phyloP scores from a whole-genome alignment of 2,329 filamentous ascomycete species.

The Botryotinia narcissicola region DNA sequence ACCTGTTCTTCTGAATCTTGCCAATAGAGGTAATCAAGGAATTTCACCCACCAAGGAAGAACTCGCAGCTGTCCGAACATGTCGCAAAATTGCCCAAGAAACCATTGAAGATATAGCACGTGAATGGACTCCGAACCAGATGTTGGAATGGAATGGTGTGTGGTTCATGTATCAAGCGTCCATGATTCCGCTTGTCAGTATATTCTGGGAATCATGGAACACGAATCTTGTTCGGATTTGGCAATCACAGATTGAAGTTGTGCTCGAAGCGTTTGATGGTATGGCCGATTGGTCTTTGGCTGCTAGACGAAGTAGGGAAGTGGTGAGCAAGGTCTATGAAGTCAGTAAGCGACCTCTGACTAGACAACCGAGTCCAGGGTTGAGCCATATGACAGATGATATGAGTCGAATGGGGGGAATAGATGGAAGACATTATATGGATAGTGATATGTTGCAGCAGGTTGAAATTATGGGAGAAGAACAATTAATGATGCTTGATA shows the following conservation, averaged over 20 bases:
- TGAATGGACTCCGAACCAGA: constrained; percentile 70
- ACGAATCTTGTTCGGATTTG: constrained; percentile 42
- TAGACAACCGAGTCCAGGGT: constrained; percentile 36
- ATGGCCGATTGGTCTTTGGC: constrained; percentile 66
- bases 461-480: constrained; percentile 50
- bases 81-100: constrained; percentile 65
- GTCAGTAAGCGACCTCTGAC: constrained; percentile 42
- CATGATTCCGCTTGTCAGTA: constrained; percentile 73
- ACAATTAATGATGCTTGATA: constrained; percentile 45
- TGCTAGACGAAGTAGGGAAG: constrained; percentile 60
- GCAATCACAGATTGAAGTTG: constrained; percentile 56
- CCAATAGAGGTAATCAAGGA: constrained; percentile 39
- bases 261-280: constrained; percentile 59
- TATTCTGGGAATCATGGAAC: constrained; percentile 62
- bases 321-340: constrained; percentile 63
- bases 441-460: constrained; percentile 40
- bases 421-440: constrained; percentile 26
- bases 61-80: constrained; percentile 64
- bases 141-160: constrained; percentile 77
- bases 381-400: constrained; percentile 37
- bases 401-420: constrained; percentile 18
- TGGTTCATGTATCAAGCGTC: constrained; percentile 80
- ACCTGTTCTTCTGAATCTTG: constrained; percentile 66
- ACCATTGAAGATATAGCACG: constrained; percentile 70
- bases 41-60: constrained; percentile 53